Base-by-base conservation (phyloP, 768 basidiomycete species). In the Leccinum sublutescens region DNA sequence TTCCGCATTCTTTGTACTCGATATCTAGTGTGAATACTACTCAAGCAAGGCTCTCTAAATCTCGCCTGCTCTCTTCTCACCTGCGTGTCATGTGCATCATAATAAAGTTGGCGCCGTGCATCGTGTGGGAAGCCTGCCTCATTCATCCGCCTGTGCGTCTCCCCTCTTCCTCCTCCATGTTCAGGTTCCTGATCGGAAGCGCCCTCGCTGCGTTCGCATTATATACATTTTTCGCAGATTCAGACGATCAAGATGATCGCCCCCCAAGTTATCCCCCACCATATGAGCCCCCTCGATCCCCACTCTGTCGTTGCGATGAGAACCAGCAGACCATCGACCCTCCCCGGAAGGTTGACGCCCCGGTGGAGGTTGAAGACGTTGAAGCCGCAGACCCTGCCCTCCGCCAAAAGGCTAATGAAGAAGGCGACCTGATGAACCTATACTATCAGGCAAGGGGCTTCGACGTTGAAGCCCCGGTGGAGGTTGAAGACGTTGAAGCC, bases 341-440 rank as follows among this genome's bases (percentile, higher is more conserved):
- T 54, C 31, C 47, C 17, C 45, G 38, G 36, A 45, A 4, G 11
- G 55, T 56, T 17, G 4, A 7, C 31, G 14, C 34, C 5, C 47
- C 54, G 11, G 49, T 29, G 27, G 27, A 31, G 31, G 31, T 31
- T 31, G 31, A 12, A 5, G n/a, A n/a, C n/a, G n/a, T n/a, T n/a
- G n/a, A n/a, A n/a, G n/a, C 36, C 15, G 1, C 40, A 19, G n/a
- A 85, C 59, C 93, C 92, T 65, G 71, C 78, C 33, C 79, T 97
- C 31, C 84, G 96, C 25, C 82, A 83, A 55, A 79, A 79, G 55
- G 96, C 96, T 1, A 87, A 85, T 56, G 78, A 80, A 53, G 90
- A 91, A 70, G 92, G 91, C 2, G 88, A 93, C 61, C 66, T 79
- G 64, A 94, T 91, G 91, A 81, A 80, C 15, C 75, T 76, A 33